Evolutionary conservation across 2,329 filamentous ascomycete genomes (phyloP), one percentile per base, ranked within the genome.

Genomic region (Epichloe sibirici): DNA sequence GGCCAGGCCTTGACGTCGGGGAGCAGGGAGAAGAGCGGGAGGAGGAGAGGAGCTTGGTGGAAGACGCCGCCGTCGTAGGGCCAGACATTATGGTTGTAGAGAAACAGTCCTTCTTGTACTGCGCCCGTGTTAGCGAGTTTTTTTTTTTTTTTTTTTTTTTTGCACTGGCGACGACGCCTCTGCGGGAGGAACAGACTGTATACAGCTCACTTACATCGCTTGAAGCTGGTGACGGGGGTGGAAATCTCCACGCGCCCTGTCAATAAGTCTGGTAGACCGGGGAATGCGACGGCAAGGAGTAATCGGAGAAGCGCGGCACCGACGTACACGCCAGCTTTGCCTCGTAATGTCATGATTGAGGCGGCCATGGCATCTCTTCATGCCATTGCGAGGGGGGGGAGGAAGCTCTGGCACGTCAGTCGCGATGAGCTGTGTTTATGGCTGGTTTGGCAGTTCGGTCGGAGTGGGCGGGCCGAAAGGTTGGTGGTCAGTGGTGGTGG

Each of bases 161-260:
- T 17, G 25, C 7, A 28, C 23, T 34, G 39, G 9, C 13, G 39
- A n/a, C 12, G 17, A n/a, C 12, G 17, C 21, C 11, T 15, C 4
- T 15, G 28, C 45, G 37, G 42, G 5, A 21, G 46, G 23, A 35
- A 48, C 25, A 35, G 31, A 43, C 48, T 48, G 17, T 21, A 21
- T 21, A 45, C 46, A 21, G 49, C 28, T 5, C 43, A 70, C 85
- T 69, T 77, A 95, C 90, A 75, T 81, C 93, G 82, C 75, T 97
- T 97, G 79, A 96, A 98, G 78, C 91, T 95, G 61, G 89, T 96
- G 46, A 97, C 86, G 40, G 93, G 91, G 23, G 93, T 98, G 45
- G 93, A 96, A 63, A 98, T 86, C 75, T 98, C 93, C 62, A 96
- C 93, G 65, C 93, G 86, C 58, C 86, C 87, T 21, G 89, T 93